These are phyloP conservation scores for Serendipita sp. DNA, from an alignment of 768 basidiomycete genomes.

Conservation along the genomic window DNA sequence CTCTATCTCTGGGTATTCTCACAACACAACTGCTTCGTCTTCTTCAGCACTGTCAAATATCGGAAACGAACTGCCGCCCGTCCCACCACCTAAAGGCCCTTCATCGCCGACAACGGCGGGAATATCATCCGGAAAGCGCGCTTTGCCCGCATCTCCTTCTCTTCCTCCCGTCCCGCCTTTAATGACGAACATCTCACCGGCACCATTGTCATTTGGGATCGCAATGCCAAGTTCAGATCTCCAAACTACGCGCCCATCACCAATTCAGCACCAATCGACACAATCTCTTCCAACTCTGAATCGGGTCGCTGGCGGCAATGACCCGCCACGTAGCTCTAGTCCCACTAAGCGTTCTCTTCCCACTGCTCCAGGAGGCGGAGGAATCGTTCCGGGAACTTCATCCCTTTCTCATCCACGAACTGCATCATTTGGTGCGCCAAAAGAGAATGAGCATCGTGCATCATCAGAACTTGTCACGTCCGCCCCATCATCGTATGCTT, in stretches of 20 bases:
- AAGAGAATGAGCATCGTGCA: neutral
- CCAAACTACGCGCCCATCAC: neutral
- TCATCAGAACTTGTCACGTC: neutral
- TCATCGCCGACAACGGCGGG: neutral
- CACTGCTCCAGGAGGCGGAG: neutral
- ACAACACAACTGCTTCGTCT: no score
- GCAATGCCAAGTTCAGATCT: no score
- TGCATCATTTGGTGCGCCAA: no score
- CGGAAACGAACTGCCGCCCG: neutral
- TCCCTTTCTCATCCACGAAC: neutral
- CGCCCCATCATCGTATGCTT: constrained; percentile 3
- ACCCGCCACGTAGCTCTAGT: neutral
- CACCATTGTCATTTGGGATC: no score
- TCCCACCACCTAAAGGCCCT: neutral
- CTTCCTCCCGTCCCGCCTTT: neutral
- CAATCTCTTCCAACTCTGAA: neutral
- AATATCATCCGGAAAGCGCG: neutral
- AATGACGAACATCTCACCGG: neutral
- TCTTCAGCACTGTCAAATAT: no score
- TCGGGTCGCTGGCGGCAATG: neutral
- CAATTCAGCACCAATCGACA: neutral
- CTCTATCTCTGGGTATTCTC: no score
- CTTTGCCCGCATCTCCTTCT: neutral
- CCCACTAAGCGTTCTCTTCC: neutral
- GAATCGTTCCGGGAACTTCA: neutral